Conservation (phyloP, 2,329 filamentous ascomycete genomes). For the Ceratocystis albifundus region DNA sequence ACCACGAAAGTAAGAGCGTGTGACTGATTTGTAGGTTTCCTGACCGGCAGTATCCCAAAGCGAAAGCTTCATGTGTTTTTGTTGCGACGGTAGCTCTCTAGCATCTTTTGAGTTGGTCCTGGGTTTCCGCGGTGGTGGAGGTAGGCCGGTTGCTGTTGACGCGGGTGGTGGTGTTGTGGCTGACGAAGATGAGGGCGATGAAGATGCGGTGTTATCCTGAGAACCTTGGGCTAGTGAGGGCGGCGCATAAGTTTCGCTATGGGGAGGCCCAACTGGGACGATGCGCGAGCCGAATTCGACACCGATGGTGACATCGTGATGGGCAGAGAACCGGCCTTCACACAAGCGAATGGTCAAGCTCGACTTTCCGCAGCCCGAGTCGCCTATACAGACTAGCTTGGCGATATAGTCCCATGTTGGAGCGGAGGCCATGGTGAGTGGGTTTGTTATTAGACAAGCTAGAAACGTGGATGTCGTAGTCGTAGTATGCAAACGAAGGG, state of each 20-base stretch:
- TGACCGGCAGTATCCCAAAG: constrained; percentile 96
- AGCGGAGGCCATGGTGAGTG: constrained; percentile 30
- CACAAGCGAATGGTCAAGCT: constrained; percentile 88
- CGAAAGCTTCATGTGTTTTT: constrained; percentile 82
- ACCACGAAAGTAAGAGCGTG: constrained; percentile 83
- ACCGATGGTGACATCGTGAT: constrained; percentile 94
- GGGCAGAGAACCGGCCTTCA: constrained; percentile 85
- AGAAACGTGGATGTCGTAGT: neutral
- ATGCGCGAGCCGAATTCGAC: constrained; percentile 93
- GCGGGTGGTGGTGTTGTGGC: constrained; percentile 24
- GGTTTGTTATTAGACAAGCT: neutral
- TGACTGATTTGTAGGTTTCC: constrained; percentile 95
- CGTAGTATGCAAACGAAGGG: neutral
- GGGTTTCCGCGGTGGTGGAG: constrained; percentile 40
- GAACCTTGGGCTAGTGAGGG: constrained; percentile 22
- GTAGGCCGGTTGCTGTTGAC: constrained; percentile 34
- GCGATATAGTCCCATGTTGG: constrained; percentile 96
- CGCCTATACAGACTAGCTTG: constrained; percentile 95
- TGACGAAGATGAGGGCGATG: constrained; percentile 22
- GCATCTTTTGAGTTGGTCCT: constrained; percentile 21
- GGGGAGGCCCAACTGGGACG: constrained; percentile 77
- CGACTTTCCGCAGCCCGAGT: constrained; percentile 92
- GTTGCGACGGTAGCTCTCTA: constrained; percentile 28
- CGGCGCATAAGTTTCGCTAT: constrained; percentile 37
- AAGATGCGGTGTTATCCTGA: constrained; percentile 12